Evolutionary conservation across 73 alveolate species (phyloP).

Genomic region (Symbiodinium natans): DNA sequence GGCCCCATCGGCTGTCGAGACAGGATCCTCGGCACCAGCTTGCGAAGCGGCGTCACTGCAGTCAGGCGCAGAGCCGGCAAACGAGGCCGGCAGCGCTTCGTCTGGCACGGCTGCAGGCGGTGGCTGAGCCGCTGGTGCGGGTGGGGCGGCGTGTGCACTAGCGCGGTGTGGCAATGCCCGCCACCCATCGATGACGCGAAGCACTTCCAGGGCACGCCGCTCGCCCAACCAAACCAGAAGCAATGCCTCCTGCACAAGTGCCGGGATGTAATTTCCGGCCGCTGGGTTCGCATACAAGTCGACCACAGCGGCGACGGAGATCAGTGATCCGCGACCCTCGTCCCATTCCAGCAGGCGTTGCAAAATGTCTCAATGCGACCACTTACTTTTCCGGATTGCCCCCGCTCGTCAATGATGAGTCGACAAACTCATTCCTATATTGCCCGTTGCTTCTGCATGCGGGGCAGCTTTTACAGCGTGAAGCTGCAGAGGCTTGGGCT

Average conservation of each 20-base stretch:
- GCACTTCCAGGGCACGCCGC: not conserved
- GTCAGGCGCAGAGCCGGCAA: too few species aligned
- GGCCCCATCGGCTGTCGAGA: too few species aligned
- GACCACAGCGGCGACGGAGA: not conserved
- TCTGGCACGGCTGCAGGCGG: not conserved
- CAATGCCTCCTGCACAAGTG: not conserved
- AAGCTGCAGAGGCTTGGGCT: too few species aligned
- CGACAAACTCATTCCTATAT: too few species aligned
- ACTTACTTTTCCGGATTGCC: too few species aligned
- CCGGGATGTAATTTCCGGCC: not conserved
- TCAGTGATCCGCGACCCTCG: not conserved
- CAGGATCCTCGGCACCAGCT: too few species aligned
- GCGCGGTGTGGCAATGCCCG: not conserved
- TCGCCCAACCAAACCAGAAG: not conserved
- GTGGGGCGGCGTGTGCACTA: not conserved
- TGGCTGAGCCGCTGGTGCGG: not conserved
- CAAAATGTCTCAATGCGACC: not conserved
- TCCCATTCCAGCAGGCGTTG: not conserved
- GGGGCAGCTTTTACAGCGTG: too few species aligned
- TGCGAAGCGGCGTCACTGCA: too few species aligned
- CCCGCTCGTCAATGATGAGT: too few species aligned
- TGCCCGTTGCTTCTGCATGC: too few species aligned
- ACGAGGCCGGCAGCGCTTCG: too few species aligned
- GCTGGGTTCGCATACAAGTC: not conserved
- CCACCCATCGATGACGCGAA: not conserved